Evolutionary conservation across 768 basidiomycete genomes (phyloP), one percentile per base, ranked within the genome.

Genomic region (Naganishia antarctica): DNA sequence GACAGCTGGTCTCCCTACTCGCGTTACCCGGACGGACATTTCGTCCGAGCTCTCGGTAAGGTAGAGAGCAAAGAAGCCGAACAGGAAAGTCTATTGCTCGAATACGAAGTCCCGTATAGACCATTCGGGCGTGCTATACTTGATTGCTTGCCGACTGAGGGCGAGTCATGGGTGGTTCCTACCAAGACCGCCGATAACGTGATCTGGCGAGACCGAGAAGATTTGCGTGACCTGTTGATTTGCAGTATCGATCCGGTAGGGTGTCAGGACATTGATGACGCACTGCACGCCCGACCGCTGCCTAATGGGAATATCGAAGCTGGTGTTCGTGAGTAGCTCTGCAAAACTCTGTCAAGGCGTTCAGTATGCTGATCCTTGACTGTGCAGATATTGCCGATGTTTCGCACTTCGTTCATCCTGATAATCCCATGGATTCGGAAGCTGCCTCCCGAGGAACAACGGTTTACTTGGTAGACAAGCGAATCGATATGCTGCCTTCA

Each of bases 231-330:
- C 37, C 73, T 96, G 71, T 81, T 88, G 37, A 84, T 99, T 32
- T 98, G 96, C 76, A 96, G 92, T 73, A 98, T 99, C 69, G 96
- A 99, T 80, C 96, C 96, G 2, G 1, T 64, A 93, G 92, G 85
- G 48, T 98, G 96, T 79, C 90, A 94, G 71, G 96, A 99, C 79
- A 99, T 99, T 18, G 96, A 99, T 71, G 96, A 99, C 76, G 96
- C 96, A 0, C 79, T 99, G 15, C 96, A 99, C 76, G 96, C 94
- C 15, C 82, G 87, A 45, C 82, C 78, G 29, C 79, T 99, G 21
- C 86, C 91, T 0, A 94, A 93, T 71, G 94, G 94, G 1, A 91
- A 93, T 76, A 88, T 97, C 64, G 91, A 99, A 74, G 91, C 92
- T 34, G 96, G 96, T 60, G 96, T 99, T 70, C 94, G 94, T 98